Percentiles rank a stretch among this genome's conserved stretches.
phyloP scores from a whole-genome alignment of 495 filamentous ascomycete species.

The Aspergillus leporis region DNA sequence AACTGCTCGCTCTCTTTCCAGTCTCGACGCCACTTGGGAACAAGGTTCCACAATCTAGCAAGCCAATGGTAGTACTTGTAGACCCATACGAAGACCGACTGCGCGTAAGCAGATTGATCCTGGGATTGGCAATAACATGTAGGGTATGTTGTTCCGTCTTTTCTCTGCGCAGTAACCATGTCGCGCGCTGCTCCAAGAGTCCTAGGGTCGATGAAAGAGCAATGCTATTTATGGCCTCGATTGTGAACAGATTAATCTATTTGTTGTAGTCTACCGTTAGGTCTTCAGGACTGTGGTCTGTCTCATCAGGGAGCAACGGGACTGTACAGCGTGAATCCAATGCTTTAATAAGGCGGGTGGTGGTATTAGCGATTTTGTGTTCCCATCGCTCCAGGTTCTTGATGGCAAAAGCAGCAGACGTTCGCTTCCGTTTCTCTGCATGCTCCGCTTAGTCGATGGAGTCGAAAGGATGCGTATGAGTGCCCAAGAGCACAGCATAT shows the following conservation, averaged over 20 bases:
- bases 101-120: conserved; percentile 12
- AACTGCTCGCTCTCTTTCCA: conserved; percentile 15
- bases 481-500: conserved; percentile 37
- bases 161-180: conserved; percentile 24
- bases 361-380: conserved; percentile 45
- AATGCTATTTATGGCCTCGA: conserved; percentile 47
- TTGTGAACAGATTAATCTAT: conserved; percentile 31
- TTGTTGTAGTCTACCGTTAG: conserved; percentile 31
- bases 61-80: conserved; percentile 12
- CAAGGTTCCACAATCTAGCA: conserved; percentile 8
- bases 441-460: conserved; percentile 37
- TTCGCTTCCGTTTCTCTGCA: conserved; percentile 37
- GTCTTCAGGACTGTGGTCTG: conserved; percentile 1
- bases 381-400: conserved; percentile 50
- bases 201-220: conserved; percentile 42
- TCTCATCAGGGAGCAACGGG: conserved; percentile 13
- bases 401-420: conserved; percentile 47
- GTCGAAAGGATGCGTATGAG: conserved; percentile 40
- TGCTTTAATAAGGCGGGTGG: conserved; percentile 24
- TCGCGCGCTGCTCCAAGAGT: conserved; percentile 44
- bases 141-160: conserved; percentile 32
- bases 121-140: conserved; percentile 19
- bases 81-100: conserved; percentile 22
- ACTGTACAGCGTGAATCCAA: conserved; percentile 24
- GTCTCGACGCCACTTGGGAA: conserved; percentile 16